Evolutionary conservation across 1,284 basidiomycete genomes (phyloP).

Genomic region (Cutaneotrichosporon mucoides): DNA sequence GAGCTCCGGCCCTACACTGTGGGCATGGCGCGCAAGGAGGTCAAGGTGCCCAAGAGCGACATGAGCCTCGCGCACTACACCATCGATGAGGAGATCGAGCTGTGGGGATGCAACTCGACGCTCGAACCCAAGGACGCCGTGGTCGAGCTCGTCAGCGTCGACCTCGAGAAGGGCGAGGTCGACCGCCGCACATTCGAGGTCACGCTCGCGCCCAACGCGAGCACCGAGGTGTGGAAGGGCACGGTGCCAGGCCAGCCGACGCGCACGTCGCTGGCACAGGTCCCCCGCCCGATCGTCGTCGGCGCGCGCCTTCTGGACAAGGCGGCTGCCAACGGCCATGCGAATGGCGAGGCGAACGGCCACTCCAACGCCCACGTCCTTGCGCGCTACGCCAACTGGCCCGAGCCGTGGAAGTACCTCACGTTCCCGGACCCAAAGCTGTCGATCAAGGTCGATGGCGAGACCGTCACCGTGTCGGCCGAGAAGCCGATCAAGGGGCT

Average conservation of each 20-base stretch:
- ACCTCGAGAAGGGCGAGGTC: slow-evolving; percentile 53
- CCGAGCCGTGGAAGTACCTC: slow-evolving; percentile 86
- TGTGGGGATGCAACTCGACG: slow-evolving; percentile 80
- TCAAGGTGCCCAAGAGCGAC: slow-evolving; percentile 58
- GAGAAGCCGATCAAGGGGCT: slow-evolving; percentile 76
- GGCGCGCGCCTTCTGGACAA: slow-evolving; percentile 62
- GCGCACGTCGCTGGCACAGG: slow-evolving; percentile 62
- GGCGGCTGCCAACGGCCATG: too few relatives aligned
- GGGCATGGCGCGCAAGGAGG: slow-evolving; percentile 65
- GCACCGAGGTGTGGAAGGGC: slow-evolving; percentile 72
- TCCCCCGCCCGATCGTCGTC: slow-evolving; percentile 66
- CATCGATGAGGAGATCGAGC: slow-evolving; percentile 58
- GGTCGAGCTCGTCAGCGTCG: slow-evolving; percentile 66
- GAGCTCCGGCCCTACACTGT: slow-evolving; percentile 70
- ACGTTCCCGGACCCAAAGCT: slow-evolving; percentile 67
- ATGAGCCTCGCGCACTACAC: slow-evolving; percentile 62
- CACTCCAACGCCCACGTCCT: slow-evolving; percentile 52
- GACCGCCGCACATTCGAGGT: slow-evolving; percentile 56
- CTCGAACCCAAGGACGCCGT: slow-evolving; percentile 57
- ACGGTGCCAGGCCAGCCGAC: slow-evolving; percentile 62
- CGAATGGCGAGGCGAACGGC: too few relatives aligned
- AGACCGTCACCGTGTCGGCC: slow-evolving; percentile 60
- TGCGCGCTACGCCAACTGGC: slow-evolving; percentile 67
- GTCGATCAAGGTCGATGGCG: slow-evolving; percentile 56
- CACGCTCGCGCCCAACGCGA: slow-evolving; percentile 65